These are phyloP conservation scores for Gyromitra esculenta DNA, from an alignment of 2,329 filamentous ascomycete species.

Conservation along the genomic window DNA sequence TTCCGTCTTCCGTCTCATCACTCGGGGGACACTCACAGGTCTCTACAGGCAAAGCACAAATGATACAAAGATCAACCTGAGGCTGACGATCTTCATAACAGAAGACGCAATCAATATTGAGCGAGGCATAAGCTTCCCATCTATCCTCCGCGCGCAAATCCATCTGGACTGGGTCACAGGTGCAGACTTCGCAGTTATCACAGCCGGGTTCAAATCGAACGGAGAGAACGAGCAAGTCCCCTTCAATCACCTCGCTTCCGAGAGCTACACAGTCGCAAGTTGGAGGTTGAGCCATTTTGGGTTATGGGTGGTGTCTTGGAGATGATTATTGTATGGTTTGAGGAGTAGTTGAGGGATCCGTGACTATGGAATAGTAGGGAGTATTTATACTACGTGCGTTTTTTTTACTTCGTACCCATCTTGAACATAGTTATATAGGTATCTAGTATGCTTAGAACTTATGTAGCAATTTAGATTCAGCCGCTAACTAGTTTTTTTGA, in stretches of 20 bases:
- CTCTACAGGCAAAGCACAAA: not conserved
- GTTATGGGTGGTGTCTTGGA: not conserved
- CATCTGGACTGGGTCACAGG: slow-evolving; percentile 9
- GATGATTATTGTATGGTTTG: not conserved
- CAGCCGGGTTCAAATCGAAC: slow-evolving; percentile 17
- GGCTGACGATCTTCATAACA: not conserved
- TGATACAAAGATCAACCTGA: not conserved
- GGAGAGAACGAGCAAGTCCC: not conserved
- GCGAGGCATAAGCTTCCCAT: slow-evolving; percentile 13
- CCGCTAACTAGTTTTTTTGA: no score
- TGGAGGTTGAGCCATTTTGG: not conserved
- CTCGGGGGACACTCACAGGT: not conserved
- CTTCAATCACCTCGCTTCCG: not conserved
- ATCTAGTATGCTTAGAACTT: not conserved
- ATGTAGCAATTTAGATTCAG: not conserved
- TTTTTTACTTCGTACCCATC: not conserved
- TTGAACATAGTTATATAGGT: not conserved
- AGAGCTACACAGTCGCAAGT: not conserved
- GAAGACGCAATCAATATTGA: slow-evolving; percentile 14
- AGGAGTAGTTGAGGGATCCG: not conserved
- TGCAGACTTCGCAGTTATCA: not conserved
- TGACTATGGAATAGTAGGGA: not conserved
- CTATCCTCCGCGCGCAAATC: not conserved
- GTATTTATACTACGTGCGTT: not conserved
- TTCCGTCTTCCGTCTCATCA: not conserved